Evolutionary conservation across 495 filamentous ascomycete species (phyloP).

Genomic region (Bryoglossum gracile): DNA sequence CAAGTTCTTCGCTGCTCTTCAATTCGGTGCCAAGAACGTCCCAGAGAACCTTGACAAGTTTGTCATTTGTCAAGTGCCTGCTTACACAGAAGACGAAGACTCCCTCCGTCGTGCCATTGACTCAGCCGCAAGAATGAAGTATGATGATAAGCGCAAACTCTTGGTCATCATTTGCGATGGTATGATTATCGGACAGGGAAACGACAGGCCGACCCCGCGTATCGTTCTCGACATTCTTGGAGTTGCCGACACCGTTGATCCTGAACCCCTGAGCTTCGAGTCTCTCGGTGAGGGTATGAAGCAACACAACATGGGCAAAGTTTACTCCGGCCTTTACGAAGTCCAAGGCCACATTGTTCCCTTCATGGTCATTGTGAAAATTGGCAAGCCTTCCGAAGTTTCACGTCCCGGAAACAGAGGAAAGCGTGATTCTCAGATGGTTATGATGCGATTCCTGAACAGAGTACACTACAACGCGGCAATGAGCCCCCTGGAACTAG

Average conservation of each 20-base stretch:
- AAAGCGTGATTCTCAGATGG: slow-evolving; percentile 98
- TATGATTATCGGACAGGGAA: slow-evolving; percentile 99
- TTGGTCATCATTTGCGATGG: slow-evolving; percentile 92
- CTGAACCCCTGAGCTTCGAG: slow-evolving; percentile 96
- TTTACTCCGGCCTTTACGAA: slow-evolving; percentile 97
- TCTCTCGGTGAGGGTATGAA: slow-evolving; percentile 92
- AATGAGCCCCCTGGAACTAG: slow-evolving; percentile 94
- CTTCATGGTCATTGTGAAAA: slow-evolving; percentile 93
- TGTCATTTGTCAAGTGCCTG: slow-evolving; percentile 94
- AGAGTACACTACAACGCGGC: slow-evolving; percentile 92
- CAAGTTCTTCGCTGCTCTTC: slow-evolving; percentile 95
- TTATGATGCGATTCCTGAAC: slow-evolving; percentile 97
- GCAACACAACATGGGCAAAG: slow-evolving; percentile 98
- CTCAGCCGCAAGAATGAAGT: slow-evolving; percentile 89
- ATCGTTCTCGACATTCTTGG: slow-evolving; percentile 97
- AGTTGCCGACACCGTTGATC: slow-evolving; percentile 86
- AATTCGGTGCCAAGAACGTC: slow-evolving; percentile 83
- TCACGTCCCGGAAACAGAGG: slow-evolving; percentile 95
- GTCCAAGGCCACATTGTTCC: slow-evolving; percentile 97
- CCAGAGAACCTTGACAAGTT: slow-evolving; percentile 98
- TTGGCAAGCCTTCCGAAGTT: slow-evolving; percentile 95
- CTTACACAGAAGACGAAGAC: slow-evolving; percentile 97
- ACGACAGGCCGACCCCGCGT: slow-evolving; percentile 88
- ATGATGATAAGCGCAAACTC: slow-evolving; percentile 97
- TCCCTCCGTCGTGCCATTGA: slow-evolving; percentile 94